Percentiles rank a stretch among this genome's conserved stretches.
phyloP scores from a whole-genome alignment of 2,329 filamentous ascomycete species.

The Mariannaea sp. region DNA sequence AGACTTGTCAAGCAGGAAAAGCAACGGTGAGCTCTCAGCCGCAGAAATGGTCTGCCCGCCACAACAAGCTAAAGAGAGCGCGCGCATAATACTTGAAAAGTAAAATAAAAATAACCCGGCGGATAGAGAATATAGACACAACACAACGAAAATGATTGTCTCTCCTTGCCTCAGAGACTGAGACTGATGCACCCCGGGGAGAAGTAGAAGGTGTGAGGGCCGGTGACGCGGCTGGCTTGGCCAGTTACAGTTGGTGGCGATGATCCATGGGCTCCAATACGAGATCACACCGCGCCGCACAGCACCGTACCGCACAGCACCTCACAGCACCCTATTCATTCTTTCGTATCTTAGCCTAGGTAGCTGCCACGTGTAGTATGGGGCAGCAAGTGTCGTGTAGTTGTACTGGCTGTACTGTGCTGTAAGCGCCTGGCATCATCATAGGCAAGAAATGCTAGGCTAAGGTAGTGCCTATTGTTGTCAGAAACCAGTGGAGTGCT shows the following conservation, averaged over 20 bases:
- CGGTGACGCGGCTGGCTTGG: conserved; percentile 9
- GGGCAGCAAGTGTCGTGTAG: not conserved
- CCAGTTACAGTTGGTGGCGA: conserved; percentile 6
- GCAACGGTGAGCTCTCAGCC: not conserved
- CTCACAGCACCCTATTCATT: too few relatives aligned
- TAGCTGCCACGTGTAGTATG: conserved; percentile 2
- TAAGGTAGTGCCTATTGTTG: too few relatives aligned
- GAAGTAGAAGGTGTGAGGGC: not conserved
- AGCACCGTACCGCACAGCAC: too few relatives aligned
- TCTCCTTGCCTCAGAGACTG: not conserved
- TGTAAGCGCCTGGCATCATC: not conserved
- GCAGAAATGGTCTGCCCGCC: not conserved
- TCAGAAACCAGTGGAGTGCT: not conserved
- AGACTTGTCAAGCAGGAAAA: conserved; percentile 8
- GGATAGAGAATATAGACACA: not conserved
- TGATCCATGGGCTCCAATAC: conserved; percentile 14
- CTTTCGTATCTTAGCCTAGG: too few relatives aligned
- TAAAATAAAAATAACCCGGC: not conserved
- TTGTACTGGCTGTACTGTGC: too few relatives aligned
- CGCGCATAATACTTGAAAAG: not conserved
- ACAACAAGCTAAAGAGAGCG: not conserved
- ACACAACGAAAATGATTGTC: conserved; percentile 4
- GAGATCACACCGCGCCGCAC: conserved; percentile 4
- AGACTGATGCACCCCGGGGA: not conserved
- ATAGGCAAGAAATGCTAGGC: not conserved